A percentile compares a stretch with the other conserved stretches of the same genome.
phyloP scores from a whole-genome alignment of 106 monocot genomes.

The Platanthera zijinensis region DNA sequence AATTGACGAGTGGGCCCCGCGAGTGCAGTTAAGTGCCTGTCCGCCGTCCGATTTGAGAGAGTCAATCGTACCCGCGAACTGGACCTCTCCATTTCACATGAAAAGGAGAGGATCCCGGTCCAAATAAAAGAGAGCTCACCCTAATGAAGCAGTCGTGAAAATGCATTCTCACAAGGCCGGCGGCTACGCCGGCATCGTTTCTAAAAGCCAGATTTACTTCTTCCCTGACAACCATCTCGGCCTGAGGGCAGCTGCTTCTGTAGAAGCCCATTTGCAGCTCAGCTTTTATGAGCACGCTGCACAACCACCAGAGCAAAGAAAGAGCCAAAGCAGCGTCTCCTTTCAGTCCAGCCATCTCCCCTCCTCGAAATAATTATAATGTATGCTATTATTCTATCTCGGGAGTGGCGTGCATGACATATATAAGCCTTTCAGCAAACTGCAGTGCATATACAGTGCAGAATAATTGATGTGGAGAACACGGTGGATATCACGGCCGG shows the following conservation, averaged over 20 bases:
- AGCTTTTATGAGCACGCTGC: not conserved
- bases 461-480: not conserved
- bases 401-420: not conserved
- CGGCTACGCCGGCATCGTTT: constrained; percentile 16
- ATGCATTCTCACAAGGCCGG: constrained; percentile 31
- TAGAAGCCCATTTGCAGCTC: constrained; percentile 15
- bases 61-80: too few species aligned
- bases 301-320: not conserved
- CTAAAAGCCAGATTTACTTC: constrained; percentile 8
- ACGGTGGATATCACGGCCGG: constrained; percentile 2
- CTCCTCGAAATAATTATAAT: too few species aligned
- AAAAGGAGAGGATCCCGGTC: too few species aligned
- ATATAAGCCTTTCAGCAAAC: not conserved
- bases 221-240: constrained; percentile 15
- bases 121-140: not conserved
- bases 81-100: too few species aligned
- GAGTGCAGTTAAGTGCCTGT: too few species aligned
- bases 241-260: constrained; percentile 14
- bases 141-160: constrained; percentile 51
- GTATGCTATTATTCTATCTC: not conserved
- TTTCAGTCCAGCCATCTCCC: not conserved
- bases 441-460: not conserved
- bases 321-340: not conserved
- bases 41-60: too few species aligned
- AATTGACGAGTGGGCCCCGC: too few species aligned